phyloP scores from a whole-genome alignment of 306 rosid species.

The Cucurbita argyrosperma region DNA sequence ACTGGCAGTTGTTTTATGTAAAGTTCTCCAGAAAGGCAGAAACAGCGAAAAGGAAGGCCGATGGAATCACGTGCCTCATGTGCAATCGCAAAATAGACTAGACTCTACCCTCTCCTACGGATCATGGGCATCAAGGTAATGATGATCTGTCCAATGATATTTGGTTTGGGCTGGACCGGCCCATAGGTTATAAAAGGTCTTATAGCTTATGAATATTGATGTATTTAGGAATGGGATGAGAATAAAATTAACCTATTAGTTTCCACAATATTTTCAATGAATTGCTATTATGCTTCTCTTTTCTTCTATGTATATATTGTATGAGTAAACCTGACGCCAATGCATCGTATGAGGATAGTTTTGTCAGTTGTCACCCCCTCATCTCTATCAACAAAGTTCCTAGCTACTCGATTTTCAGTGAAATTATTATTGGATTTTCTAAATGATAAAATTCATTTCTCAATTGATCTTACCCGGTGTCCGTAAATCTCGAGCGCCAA shows the following conservation, averaged over 20 bases:
- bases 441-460: neutral
- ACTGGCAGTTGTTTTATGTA: neutral
- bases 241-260: neutral
- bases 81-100: neutral
- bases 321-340: neutral
- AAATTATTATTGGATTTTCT: neutral
- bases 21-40: neutral
- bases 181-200: too few species aligned
- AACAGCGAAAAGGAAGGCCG: neutral
- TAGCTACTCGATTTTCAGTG: neutral
- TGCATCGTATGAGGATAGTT: neutral
- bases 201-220: too few species aligned
- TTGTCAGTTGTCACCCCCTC: neutral
- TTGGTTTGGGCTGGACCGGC: too few species aligned
- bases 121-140: neutral
- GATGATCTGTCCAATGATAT: too few species aligned
- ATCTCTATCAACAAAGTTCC: neutral
- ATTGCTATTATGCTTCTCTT: neutral
- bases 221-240: neutral
- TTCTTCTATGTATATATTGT: neutral
- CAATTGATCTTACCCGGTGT: neutral
- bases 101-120: neutral
- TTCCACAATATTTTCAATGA: neutral
- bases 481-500: neutral
- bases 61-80: constrained; percentile 1